Evolutionary conservation across 129 eudicot species (phyloP), one percentile per base, ranked within the genome.

Genomic region (Deinandra increscens): DNA sequence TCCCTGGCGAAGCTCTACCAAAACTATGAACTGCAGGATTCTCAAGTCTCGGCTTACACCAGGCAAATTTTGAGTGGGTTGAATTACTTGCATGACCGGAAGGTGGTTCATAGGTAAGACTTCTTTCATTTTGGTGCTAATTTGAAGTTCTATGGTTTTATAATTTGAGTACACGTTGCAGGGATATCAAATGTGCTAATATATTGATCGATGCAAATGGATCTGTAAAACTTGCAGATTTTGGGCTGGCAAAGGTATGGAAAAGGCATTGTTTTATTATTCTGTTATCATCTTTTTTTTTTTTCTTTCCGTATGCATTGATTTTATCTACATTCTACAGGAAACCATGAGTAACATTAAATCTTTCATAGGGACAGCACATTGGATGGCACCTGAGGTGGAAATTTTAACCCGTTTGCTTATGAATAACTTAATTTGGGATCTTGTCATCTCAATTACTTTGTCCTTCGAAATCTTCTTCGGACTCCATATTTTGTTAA

Each of bases 341-440:
- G 90, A 90, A 42, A 77, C 96, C 23, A 66, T 69, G 65, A 85
- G 88, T 81, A 94, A 91, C 66, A 75, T 88, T 46, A 86, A 88
- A 80, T 91, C 97, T 56, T 88, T 90, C 89, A 91, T 86, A 80
- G 97, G 97, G 55, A 91, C 96, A 70, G 76, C 95, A 64, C 87
- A 75, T 61, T 90, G 97, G 97, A 90, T 90, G 97, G 97, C 97
- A 20, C 97, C 97, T 17, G 97, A 91, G 96, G 97, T 91, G 65
- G 4, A 59, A 59, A 31, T 59, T 33, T 59, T 2, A 7, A 29
- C 59, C 13, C 31, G 10, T 19, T 51, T 51, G 31, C 31, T 51
- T 51, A 31, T 59, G 20, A 31, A n/a, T n/a, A 42, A 42, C 20
- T 56, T 4, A 20, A 14, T 59, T 59, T 15, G 65, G 42, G 4